phyloP scores from a whole-genome alignment of 2,329 filamentous ascomycete genomes.

The Biscogniauxia mediterranea region DNA sequence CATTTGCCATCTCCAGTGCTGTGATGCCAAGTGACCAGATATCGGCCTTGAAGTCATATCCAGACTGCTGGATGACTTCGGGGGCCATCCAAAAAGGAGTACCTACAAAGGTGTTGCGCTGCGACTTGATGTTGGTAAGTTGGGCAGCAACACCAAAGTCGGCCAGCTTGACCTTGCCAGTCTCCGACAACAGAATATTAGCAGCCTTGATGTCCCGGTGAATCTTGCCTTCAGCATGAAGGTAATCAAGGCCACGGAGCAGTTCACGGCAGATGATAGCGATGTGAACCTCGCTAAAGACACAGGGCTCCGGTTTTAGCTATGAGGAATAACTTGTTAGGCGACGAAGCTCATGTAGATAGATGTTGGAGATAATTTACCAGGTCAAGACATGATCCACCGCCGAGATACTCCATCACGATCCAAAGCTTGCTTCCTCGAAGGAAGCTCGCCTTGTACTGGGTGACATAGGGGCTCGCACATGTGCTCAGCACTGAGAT shows the following conservation, averaged over 20 bases:
- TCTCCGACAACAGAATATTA: conserved; percentile 88
- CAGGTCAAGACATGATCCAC: conserved; percentile 91
- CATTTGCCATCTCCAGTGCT: conserved; percentile 83
- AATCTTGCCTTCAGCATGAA: conserved; percentile 92
- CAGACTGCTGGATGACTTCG: conserved; percentile 86
- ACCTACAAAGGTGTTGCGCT: conserved; percentile 95
- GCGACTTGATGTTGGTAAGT: conserved; percentile 94
- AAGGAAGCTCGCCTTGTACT: conserved; percentile 96
- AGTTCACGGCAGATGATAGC: conserved; percentile 93
- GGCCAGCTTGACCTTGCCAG: conserved; percentile 89
- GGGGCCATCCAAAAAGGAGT: conserved; percentile 98
- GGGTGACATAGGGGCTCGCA: conserved; percentile 88
- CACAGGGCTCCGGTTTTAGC: conserved; percentile 74
- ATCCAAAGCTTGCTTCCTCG: conserved; percentile 98
- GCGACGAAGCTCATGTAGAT: background rate
- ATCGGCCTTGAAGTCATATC: conserved; percentile 83
- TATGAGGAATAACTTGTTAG: conserved; percentile 39
- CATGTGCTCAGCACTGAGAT: conserved; percentile 95
- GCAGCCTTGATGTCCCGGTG: conserved; percentile 97
- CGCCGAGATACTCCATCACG: conserved; percentile 96
- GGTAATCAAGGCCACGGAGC: conserved; percentile 84
- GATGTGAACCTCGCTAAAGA: conserved; percentile 86
- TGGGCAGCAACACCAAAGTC: conserved; percentile 98
- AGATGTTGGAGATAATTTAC: conserved; percentile 47
- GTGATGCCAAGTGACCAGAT: conserved; percentile 94